Percentiles rank a stretch among this genome's conserved stretches.
phyloP scores from a whole-genome alignment of 768 basidiomycete species.

The Termitomyces sp. region DNA sequence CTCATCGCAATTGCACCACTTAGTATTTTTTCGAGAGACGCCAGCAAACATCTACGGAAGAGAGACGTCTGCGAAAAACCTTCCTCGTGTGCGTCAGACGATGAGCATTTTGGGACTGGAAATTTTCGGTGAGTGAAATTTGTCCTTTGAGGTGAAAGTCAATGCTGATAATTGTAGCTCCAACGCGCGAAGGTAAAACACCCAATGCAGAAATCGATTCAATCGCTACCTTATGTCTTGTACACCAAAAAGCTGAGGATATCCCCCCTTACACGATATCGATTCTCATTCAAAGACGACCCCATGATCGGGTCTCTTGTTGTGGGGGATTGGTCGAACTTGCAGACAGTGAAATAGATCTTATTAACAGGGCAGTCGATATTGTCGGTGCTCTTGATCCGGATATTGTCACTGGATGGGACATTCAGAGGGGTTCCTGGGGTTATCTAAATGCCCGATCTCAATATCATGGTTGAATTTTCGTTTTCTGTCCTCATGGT shows the following conservation, averaged over 20 bases:
- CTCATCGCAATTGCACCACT: not conserved
- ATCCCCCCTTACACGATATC: constrained; percentile 38
- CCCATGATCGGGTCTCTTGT: constrained; percentile 30
- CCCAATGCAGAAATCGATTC: constrained; percentile 66
- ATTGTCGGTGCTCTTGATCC: constrained; percentile 76
- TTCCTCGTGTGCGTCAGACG: constrained; percentile 53
- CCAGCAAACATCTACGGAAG: constrained; percentile 69
- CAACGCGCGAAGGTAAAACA: constrained; percentile 49
- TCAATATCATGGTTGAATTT: constrained; percentile 44
- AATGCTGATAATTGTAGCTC: constrained; percentile 37
- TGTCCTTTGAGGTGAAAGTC: not conserved
- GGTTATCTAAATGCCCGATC: constrained; percentile 80
- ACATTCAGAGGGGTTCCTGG: constrained; percentile 85
- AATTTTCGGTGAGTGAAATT: constrained; percentile 62
- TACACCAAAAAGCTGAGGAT: constrained; percentile 51
- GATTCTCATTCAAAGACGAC: constrained; percentile 43
- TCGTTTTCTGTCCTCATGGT: not conserved
- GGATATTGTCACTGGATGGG: constrained; percentile 91
- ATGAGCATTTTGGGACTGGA: constrained; percentile 85
- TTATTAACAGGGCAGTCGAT: constrained; percentile 76
- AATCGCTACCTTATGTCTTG: constrained; percentile 69
- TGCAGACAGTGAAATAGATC: constrained; percentile 68
- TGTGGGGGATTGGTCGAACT: constrained; percentile 42
- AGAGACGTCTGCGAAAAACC: constrained; percentile 35
- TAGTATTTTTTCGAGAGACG: constrained; percentile 49